Evolutionary conservation across 2,329 filamentous ascomycete genomes (phyloP), one percentile per base, ranked within the genome.

Genomic region (Scleromitrula shiraiana): DNA sequence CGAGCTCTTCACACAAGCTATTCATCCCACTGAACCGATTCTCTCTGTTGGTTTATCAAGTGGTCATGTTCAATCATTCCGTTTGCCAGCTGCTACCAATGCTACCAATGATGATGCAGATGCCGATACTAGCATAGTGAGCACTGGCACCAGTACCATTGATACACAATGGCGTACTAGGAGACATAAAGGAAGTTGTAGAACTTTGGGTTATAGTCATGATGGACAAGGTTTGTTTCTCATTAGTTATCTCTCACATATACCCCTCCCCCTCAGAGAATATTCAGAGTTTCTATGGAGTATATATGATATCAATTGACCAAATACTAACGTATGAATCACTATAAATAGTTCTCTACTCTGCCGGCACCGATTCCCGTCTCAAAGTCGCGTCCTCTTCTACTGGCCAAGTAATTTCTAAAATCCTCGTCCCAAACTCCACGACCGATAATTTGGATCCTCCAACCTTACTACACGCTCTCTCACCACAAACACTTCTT

Each of bases 111-210:
- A 77, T 23, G 75, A 78, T 33, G 66, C 53, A 3, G 73, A 73
- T 48, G 70, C 64, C 27, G 71, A 76, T 46, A 66, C 68, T 38
- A 78, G 71, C 54, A 67, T 74, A 2, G 47, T 75, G 19, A 77
- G 72, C 17, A 70, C 74, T 59, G 88, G 88, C 9, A 84, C 77
- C 53, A 85, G 83, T 36, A 79, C 83, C 48, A 85, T 97, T 53
- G 85, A 90, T 57, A 88, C 83, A 0, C 71, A 82, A 51, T 98
- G 93, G 93, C 78, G 80, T 59, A 97, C 93, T 5, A 76, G 82
- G 57, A 77, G 93, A 52, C 93, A 98, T 70, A 95, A 95, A 72
- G 91, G 89, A 10, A 96, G 89, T 73, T 97, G 91, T 64, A 78
- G 93, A 45, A 83, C 80, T 51, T 70, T 97, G 47, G 80, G 76